A percentile compares a stretch with the other conserved stretches of the same genome.
phyloP scores from a whole-genome alignment of 2,329 filamentous ascomycete species.

The Stagonosporopsis vannaccii region DNA sequence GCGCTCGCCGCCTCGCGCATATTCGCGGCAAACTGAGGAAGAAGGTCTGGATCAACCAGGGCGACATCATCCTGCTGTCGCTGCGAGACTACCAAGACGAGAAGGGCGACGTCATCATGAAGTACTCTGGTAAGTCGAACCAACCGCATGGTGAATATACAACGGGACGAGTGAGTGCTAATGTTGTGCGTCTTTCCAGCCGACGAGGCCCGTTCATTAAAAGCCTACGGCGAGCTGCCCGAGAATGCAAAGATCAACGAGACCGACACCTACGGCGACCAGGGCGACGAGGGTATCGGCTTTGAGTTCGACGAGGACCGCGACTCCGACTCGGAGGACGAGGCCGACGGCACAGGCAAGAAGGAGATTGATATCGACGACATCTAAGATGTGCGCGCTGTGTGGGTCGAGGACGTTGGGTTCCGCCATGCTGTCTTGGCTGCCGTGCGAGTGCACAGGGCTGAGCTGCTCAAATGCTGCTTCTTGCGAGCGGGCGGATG shows the following conservation, averaged over 20 bases:
- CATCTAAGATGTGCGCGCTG: slow-evolving; percentile 64
- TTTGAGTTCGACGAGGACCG: slow-evolving; percentile 99
- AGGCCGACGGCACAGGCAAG: slow-evolving; percentile 67
- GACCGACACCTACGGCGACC: slow-evolving; percentile 90
- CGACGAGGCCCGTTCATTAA: slow-evolving; percentile 93
- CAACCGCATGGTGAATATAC: neutral
- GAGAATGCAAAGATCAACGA: slow-evolving; percentile 99
- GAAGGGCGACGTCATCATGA: slow-evolving; percentile 92
- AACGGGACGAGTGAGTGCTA: slow-evolving; percentile 57
- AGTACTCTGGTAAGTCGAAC: slow-evolving; percentile 66
- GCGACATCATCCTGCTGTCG: slow-evolving; percentile 74
- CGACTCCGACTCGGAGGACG: slow-evolving; percentile 57
- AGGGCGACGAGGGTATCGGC: slow-evolving; percentile 90
- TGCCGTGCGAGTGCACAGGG: slow-evolving; percentile 24
- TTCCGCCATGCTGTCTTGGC: slow-evolving; percentile 50
- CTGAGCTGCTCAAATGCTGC: slow-evolving; percentile 50
- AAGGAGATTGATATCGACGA: slow-evolving; percentile 96
- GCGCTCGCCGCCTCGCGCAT: slow-evolving; percentile 82
- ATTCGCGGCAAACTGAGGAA: slow-evolving; percentile 94
- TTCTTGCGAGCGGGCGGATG: slow-evolving; percentile 50
- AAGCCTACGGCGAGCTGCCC: slow-evolving; percentile 96
- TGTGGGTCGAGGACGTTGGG: slow-evolving; percentile 6
- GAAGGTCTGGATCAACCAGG: slow-evolving; percentile 97
- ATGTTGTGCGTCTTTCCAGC: slow-evolving; percentile 70
- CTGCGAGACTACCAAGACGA: slow-evolving; percentile 93